These are phyloP conservation scores for Barnettozyma vustinii DNA, from an alignment of 805 yeast genomes.

Conservation along the genomic window DNA sequence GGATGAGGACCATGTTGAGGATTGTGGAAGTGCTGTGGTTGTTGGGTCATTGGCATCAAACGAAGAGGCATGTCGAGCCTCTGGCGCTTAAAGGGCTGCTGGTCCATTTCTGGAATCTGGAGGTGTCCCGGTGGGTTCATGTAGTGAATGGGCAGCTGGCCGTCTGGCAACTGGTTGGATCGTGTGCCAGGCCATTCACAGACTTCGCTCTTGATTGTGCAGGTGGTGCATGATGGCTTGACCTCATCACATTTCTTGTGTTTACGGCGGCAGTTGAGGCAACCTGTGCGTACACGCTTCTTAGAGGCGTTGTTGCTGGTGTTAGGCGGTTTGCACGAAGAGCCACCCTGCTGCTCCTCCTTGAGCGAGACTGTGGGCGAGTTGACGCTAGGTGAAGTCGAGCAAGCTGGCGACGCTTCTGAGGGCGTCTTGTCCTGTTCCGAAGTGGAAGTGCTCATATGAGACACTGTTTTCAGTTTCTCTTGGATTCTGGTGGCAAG, in stretches of 20 bases:
- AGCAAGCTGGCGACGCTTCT: neutral
- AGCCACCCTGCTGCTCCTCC: neutral
- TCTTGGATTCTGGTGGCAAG: neutral
- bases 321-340: neutral
- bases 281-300: slow-evolving; percentile 44
- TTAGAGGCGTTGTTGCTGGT: neutral
- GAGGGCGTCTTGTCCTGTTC: neutral
- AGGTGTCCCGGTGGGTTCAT: neutral
- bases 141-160: neutral
- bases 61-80: neutral
- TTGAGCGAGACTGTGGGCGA: neutral
- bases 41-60: neutral
- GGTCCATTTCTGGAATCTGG: neutral
- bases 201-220: slow-evolving; percentile 29
- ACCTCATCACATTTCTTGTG: slow-evolving; percentile 60
- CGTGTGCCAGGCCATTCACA: slow-evolving; percentile 18
- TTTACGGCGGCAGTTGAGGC: slow-evolving; percentile 57
- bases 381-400: neutral
- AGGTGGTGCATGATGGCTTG: slow-evolving; percentile 37
- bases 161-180: neutral
- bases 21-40: neutral
- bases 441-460: neutral
- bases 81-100: slow-evolving; percentile 2
- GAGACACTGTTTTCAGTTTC: neutral
- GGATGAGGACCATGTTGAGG: neutral